A percentile compares a stretch with the other conserved stretches of the same genome.
These are phyloP conservation scores for Phlebiopsis gigantea DNA, from an alignment of 768 basidiomycete species.

Conservation along the genomic window DNA sequence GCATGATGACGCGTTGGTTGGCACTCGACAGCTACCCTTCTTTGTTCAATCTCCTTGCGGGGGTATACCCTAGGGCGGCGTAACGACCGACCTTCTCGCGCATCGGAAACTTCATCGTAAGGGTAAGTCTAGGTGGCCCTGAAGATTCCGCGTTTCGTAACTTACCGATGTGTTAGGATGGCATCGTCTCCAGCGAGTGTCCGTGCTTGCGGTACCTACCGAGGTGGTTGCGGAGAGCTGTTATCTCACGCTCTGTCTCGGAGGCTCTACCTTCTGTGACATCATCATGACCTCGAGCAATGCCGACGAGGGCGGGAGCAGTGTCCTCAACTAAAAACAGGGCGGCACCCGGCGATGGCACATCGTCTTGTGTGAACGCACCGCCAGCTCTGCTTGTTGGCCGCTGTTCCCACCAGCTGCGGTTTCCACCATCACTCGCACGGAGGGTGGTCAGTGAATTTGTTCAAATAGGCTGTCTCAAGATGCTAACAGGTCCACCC, in stretches of 20 bases:
- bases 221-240: neutral
- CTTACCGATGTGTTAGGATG: neutral
- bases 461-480: neutral
- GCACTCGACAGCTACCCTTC: too few species aligned
- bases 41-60: too few species aligned
- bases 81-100: too few species aligned
- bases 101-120: too few species aligned
- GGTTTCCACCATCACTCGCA: neutral
- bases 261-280: neutral
- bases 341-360: neutral
- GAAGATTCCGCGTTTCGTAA: neutral
- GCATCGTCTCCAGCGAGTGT: neutral
- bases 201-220: neutral
- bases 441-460: neutral
- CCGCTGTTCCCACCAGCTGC: neutral
- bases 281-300: neutral
- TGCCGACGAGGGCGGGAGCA: too few species aligned
- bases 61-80: too few species aligned
- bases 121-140: neutral
- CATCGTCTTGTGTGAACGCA: neutral
- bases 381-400: neutral
- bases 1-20: too few species aligned
- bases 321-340: neutral
- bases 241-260: neutral
- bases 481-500: neutral